Evolutionary conservation across 306 rosid genomes (phyloP), one percentile per base, ranked within the genome.

Genomic region (Sindora glabra): DNA sequence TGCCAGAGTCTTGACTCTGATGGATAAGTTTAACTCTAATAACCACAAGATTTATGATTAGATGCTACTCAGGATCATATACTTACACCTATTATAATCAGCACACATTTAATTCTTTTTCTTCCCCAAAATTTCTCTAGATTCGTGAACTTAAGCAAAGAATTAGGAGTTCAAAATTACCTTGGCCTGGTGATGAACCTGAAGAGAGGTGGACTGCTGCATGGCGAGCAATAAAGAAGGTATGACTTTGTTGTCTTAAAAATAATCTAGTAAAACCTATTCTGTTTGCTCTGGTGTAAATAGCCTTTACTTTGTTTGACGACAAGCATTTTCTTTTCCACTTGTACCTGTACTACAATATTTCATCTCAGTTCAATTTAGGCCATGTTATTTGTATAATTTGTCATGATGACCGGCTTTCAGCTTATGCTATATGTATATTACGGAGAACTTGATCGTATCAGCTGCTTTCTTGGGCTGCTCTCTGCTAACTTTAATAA

Each of bases 161-260:
- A 46, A 45, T 70, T 57, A 65, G 48, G 48, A 65, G 73, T 64
- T 64, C 73, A 13, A 56, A 65, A 17, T 45, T 70, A 26, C 60
- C 77, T 1, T 75, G 72, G 72, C 76, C 69, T 19, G 76, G 76
- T 37, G 62, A 64, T 46, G 76, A 59, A 62, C 56, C 62, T n/a
- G 68, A 71, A 10, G 57, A 58, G 60, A 62, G 57, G 57, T 68
- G 79, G 76, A 54, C 10, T 45, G 10, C 6, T 51, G 73, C 81
- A 37, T 70, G 81, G 76, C 64, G 15, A 59, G 81, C 76, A 22
- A 65, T 75, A 59, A 76, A 75, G 49, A 54, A 62, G 71, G 79
- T 74, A 68, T 30, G 32, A 29, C 1, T 60, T 46, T 26, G 16
- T 16, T 10, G n/a, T 54, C 59, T 30, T 33, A 18, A 54, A 32